Conservation (phyloP, 2,329 filamentous ascomycete species). For the Colletotrichum sp. region DNA sequence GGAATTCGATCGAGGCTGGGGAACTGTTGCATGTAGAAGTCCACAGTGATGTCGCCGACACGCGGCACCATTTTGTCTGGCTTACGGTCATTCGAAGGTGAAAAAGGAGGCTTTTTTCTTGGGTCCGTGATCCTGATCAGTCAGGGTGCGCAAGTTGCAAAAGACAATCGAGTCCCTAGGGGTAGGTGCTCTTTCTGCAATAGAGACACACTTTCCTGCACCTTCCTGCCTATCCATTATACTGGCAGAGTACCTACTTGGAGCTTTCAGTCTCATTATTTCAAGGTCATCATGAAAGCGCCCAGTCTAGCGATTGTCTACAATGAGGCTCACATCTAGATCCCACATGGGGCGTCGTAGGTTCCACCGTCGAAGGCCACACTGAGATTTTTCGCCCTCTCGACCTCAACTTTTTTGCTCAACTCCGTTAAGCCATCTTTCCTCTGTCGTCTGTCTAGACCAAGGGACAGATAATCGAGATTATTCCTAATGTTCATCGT, state of each 20-base stretch:
- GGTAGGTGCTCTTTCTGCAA: not conserved
- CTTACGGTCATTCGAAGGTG: not conserved
- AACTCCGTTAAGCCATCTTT: not conserved
- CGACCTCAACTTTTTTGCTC: not conserved
- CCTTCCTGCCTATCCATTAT: not conserved
- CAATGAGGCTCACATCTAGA: not conserved
- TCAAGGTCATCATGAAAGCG: not conserved
- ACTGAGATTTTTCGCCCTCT: not conserved
- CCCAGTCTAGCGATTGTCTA: accelerated
- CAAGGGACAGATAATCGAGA: not conserved
- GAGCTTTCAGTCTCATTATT: not conserved
- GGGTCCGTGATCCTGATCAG: not conserved
- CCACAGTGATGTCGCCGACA: not conserved
- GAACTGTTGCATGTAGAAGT: not conserved
- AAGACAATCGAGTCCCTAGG: not conserved
- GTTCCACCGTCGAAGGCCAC: not conserved
- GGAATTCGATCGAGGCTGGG: not conserved
- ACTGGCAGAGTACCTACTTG: not conserved
- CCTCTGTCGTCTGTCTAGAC: not conserved
- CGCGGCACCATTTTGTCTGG: not conserved
- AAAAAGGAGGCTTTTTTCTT: not conserved
- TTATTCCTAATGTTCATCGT: not conserved
- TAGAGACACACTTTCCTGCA: not conserved
- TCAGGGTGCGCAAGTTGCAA: not conserved
- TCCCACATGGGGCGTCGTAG: not conserved